Base-by-base conservation (phyloP, 2,329 filamentous ascomycete genomes). In the Scleromitrula shiraiana region DNA sequence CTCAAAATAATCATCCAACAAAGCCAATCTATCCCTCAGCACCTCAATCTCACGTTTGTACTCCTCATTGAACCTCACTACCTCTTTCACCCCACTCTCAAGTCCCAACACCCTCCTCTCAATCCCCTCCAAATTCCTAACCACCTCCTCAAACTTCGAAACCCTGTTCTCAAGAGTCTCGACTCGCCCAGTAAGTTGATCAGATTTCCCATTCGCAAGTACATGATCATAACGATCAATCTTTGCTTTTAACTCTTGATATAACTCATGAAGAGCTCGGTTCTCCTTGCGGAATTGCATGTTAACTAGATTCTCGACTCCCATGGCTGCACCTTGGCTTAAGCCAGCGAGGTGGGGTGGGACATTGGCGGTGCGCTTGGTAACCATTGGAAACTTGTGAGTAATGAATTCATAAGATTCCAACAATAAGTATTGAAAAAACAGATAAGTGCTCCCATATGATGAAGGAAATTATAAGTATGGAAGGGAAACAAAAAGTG, bases 251-350 rank as follows among this genome's bases (percentile, higher is more conserved):
- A 47, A 26, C 10, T 27, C 45, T 20, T 35, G 27, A 4, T 41
- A n/a, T 12, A 35, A 19, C 0, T 27, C 24, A 15, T 33, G 42
- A 7, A 47, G 24, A 22, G 38, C 17, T 22, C 22, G 15, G 22
- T 42, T 27, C 17, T 42, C 45, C 6, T 42, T 42, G 17, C 37
- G 27, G 5, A 41, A 47, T 9, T 47, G 37, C 14, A 42, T 19
- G 5, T 35, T 14, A 4, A 41, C 38, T 33, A 47, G 32, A 9
- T 15, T 10, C 2, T 41, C 15, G 17, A 41, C 15, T 15, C 27
- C 37, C 15, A 19, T 41, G n/a, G 17, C 12, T 3, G 37, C 22
- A 17, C 37, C 37, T 22, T 20, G 19, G 6, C 37, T 36, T 27
- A 47, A 36, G 22, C 45, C 37, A 33, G 32, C 20, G 9, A 33